A percentile compares a stretch with the other conserved stretches of the same genome.
These are phyloP conservation scores for Rostrohypoxylon terebratum DNA, from an alignment of 495 filamentous ascomycete genomes.

Conservation along the genomic window DNA sequence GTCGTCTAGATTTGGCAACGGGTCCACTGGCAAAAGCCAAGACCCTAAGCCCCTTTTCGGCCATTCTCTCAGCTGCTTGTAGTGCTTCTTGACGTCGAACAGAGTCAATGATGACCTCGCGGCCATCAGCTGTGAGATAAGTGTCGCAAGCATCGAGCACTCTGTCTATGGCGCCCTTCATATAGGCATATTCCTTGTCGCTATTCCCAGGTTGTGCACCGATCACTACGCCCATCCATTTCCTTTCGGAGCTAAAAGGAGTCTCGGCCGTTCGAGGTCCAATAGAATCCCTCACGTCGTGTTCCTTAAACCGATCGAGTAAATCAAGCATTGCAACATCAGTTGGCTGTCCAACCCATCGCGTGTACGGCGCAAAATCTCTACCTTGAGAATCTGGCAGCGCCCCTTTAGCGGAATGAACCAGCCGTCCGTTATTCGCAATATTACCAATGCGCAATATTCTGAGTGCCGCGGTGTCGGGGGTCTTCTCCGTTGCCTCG, in stretches of 20 bases:
- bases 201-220: constrained; percentile 65
- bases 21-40: constrained; percentile 90
- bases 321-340: constrained; percentile 96
- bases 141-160: constrained; percentile 89
- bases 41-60: constrained; percentile 88
- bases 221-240: constrained; percentile 98
- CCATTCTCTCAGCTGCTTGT: constrained; percentile 89
- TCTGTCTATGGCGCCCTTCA: constrained; percentile 94
- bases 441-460: constrained; percentile 93
- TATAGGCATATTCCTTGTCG: constrained; percentile 81
- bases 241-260: constrained; percentile 95
- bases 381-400: constrained; percentile 78
- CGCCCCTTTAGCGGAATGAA: constrained; percentile 76
- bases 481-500: constrained; percentile 66
- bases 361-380: constrained; percentile 73
- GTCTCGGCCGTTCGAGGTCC: constrained; percentile 82
- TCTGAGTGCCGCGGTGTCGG: constrained; percentile 77
- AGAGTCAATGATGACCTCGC: constrained; percentile 88
- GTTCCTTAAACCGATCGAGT: constrained; percentile 87
- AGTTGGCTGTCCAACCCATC: constrained; percentile 97
- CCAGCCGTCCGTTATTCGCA: constrained; percentile 91
- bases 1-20: constrained; percentile 53
- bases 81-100: constrained; percentile 77
- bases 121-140: constrained; percentile 87
- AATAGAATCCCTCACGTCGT: constrained; percentile 87